These are phyloP conservation scores for Psophocarpus tetragonolobus DNA, from an alignment of 306 rosid genomes.

Conservation along the genomic window DNA sequence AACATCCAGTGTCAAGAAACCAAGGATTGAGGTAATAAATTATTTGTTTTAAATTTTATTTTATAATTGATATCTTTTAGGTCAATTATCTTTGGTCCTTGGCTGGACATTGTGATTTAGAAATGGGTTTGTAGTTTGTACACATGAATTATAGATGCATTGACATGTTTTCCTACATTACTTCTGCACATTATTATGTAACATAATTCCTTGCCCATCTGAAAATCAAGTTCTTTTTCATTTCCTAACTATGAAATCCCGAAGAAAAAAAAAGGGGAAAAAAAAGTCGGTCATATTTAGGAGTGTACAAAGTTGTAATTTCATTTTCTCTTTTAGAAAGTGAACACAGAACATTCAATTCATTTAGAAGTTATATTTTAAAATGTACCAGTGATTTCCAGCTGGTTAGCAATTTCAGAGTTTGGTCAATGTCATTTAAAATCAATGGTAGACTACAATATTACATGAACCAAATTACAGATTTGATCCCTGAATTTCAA, in stretches of 20 bases:
- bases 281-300: not conserved
- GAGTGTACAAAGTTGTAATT: not conserved
- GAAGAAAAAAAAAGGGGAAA: not conserved
- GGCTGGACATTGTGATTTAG: not conserved
- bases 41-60: constrained; percentile 17
- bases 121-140: not conserved
- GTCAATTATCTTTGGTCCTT: not conserved
- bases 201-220: constrained; percentile 3
- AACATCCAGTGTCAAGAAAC: constrained; percentile 72
- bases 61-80: not conserved
- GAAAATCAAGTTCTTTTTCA: not conserved
- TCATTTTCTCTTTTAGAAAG: not conserved
- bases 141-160: constrained; percentile 4
- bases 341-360: not conserved
- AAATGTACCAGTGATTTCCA: not conserved
- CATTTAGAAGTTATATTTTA: not conserved
- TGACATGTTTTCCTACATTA: not conserved
- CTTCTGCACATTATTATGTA: constrained; percentile 12
- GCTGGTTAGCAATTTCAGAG: too few species aligned
- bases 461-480: not conserved
- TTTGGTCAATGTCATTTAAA: too few species aligned
- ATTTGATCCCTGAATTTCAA: constrained; percentile 5
- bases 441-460: too few species aligned
- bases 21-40: constrained; percentile 64
- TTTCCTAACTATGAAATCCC: not conserved